Conservation (phyloP, 2,329 filamentous ascomycete genomes). For the Verticillium nubilum region DNA sequence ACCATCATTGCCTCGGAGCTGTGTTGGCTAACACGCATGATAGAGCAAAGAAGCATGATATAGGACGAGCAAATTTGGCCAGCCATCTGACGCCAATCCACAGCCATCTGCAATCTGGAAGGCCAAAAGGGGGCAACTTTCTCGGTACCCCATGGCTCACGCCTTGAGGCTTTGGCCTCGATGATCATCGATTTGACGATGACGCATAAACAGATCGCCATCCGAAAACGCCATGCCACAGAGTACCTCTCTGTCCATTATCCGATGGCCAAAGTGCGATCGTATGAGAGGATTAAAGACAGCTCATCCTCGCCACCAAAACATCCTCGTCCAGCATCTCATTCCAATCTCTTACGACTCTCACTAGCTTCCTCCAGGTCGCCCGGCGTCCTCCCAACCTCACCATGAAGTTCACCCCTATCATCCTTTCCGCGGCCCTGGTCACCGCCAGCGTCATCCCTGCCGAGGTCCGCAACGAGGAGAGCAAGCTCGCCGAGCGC, state of each 20-base stretch:
- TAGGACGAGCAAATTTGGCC: too few relatives aligned
- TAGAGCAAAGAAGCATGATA: too few relatives aligned
- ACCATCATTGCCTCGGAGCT: too few relatives aligned
- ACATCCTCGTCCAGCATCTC: background rate
- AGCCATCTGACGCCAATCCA: too few relatives aligned
- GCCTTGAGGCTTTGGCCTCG: background rate
- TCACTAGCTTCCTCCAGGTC: background rate
- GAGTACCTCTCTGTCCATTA: background rate
- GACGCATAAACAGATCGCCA: background rate
- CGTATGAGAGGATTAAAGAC: background rate
- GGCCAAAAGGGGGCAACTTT: too few relatives aligned
- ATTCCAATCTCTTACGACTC: background rate
- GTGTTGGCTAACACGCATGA: too few relatives aligned
- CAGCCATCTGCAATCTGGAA: too few relatives aligned
- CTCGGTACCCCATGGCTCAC: too few relatives aligned
- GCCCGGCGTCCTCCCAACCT: background rate
- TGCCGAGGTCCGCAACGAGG: background rate
- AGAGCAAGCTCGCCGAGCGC: background rate
- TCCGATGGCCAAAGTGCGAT: background rate
- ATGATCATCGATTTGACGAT: background rate
- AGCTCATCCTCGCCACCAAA: background rate
- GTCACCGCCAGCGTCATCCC: background rate
- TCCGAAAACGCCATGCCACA: background rate
- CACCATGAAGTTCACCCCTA: constrained; percentile 4
- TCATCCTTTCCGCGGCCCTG: constrained; percentile 1